Evolutionary conservation across 2,329 filamentous ascomycete genomes (phyloP), one percentile per base, ranked within the genome.

Genomic region (Juglanconis sp.): DNA sequence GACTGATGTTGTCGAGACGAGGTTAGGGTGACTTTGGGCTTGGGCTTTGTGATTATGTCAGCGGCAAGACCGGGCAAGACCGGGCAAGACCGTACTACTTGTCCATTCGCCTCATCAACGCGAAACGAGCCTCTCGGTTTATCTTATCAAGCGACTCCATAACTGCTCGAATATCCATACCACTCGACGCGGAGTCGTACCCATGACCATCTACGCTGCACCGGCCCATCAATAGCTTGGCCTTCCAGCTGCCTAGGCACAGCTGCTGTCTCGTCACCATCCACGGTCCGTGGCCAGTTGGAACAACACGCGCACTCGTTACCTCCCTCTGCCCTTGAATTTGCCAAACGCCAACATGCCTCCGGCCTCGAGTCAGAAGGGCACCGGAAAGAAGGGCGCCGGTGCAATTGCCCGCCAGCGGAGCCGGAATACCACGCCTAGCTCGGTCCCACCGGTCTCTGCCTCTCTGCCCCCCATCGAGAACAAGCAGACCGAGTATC

Each of bases 341-440:
- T 24, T 13, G 40, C 42, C 40, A 31, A 17, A 32, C 46, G 34
- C 50, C 68, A 73, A 62, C 58, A 88, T 88, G 85, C 82, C 85
- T 70, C 81, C 83, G 34, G 77, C 76, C 59, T 79, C 82, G 52
- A 80, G 82, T 65, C 83, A 87, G 69, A 85, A 86, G 68, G 85
- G 85, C 60, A 85, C 84, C 32, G 81, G 85, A 71, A 88, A 88
- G 77, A 91, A 91, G 76, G 79, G 79, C 53, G 77, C 79, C 63
- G 81, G 81, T 66, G 82, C 82, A 67, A 82, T 86, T 63, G 75
- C 79, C 55, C 86, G 87, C 66, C 89, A 87, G 67, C 81, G 85
- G 63, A 92, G 89, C 71, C 87, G 90, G 70, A 93, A 92, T 73
- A 91, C 89, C 40, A 94, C 90, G 15, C 91, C 90, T 40, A 83